A percentile compares a stretch with the other conserved stretches of the same genome.
Conservation (phyloP, 2,329 filamentous ascomycete genomes). For the Scedosporium dehoogii region DNA sequence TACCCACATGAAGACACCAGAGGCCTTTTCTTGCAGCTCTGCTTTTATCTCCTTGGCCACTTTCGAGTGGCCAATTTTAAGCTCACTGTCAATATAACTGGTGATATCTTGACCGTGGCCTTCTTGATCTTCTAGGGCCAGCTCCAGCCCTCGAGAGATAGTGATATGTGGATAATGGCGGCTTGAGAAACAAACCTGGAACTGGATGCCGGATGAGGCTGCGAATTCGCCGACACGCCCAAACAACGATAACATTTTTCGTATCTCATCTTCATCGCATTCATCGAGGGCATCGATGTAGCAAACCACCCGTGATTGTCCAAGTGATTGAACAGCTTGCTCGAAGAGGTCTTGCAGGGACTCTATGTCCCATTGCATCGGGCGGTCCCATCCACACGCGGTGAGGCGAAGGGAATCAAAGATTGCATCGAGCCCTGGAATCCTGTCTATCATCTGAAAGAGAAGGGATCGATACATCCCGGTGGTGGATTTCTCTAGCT, state of each 20-base stretch:
- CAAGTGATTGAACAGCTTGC: conserved; percentile 5
- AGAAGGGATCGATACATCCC: conserved; percentile 42
- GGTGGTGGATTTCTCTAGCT: conserved; percentile 30
- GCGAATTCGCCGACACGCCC: conserved; percentile 23
- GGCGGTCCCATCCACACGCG: too few species aligned
- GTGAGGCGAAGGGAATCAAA: not conserved
- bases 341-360: not conserved
- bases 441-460: conserved; percentile 28
- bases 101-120: not conserved
- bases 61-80: conserved; percentile 5
- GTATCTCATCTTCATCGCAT: conserved; percentile 30
- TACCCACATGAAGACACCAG: conserved; percentile 34
- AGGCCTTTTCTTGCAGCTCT: conserved; percentile 25
- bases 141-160: conserved; percentile 14
- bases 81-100: not conserved
- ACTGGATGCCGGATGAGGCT: not conserved
- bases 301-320: conserved; percentile 9
- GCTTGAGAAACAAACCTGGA: conserved; percentile 34
- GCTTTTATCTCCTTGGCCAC: not conserved
- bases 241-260: conserved; percentile 32
- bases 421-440: conserved; percentile 12
- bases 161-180: conserved; percentile 36
- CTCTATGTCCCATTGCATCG: not conserved
- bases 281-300: conserved; percentile 39
- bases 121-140: not conserved